Percentiles rank a stretch among this genome's conserved stretches.
These are phyloP conservation scores for Ustilago sp. DNA, from an alignment of 1,284 basidiomycete genomes.

Conservation along the genomic window DNA sequence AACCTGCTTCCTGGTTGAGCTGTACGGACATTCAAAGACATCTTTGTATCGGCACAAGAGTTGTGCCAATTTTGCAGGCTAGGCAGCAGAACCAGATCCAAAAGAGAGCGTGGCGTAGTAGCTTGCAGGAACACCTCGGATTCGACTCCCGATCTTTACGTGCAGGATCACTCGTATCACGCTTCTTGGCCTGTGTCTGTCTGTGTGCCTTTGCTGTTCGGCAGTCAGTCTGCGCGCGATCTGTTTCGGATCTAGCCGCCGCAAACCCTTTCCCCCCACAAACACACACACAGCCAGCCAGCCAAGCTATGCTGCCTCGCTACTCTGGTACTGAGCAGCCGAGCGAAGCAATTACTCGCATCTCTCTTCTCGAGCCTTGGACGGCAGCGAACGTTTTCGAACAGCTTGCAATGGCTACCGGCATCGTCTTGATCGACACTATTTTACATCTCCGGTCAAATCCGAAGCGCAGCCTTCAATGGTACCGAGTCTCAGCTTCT, in stretches of 20 bases:
- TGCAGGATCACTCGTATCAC: conserved; percentile 16
- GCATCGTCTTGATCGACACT: neutral
- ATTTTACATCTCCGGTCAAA: neutral
- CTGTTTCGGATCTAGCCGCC: conserved; percentile 1
- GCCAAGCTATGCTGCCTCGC: too few species aligned
- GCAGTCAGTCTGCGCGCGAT: conserved; percentile 1
- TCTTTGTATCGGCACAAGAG: conserved; percentile 1
- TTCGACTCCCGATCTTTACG: conserved; percentile 30
- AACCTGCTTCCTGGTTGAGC: too few species aligned
- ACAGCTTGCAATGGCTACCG: neutral
- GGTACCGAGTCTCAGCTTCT: neutral
- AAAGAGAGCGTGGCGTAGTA: neutral
- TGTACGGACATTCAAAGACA: neutral
- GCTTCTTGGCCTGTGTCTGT: too few species aligned
- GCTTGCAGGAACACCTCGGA: conserved; percentile 7
- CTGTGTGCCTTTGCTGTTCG: neutral
- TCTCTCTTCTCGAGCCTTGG: neutral
- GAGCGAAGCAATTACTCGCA: conserved; percentile 23
- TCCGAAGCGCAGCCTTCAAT: neutral
- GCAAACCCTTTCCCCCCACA: neutral
- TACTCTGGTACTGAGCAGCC: conserved; percentile 1
- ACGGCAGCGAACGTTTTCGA: conserved; percentile 2
- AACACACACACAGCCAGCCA: too few species aligned
- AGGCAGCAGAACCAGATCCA: neutral
- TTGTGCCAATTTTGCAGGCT: conserved; percentile 1